Evolutionary conservation across 83 land plant genomes (phyloP), one percentile per base, ranked within the genome.

Genomic region (Larix sibirica): DNA sequence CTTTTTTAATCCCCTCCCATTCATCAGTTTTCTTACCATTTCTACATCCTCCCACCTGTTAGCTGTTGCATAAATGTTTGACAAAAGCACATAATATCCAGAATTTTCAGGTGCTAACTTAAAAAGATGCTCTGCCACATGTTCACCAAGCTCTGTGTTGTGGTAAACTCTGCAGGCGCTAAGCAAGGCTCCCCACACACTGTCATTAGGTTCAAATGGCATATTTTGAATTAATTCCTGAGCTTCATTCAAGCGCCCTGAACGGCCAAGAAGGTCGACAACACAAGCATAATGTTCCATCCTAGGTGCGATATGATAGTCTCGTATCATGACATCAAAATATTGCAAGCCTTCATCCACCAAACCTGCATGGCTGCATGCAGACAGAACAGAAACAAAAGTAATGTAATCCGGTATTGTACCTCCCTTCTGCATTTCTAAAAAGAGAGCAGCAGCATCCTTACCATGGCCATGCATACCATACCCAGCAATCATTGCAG

Each of bases 401-500:
- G 88, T 87, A 54, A 88, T 83, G 67, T 87, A 81, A 66, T 88
- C 90, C 3, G 90, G 90, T 47, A 62, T 21, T 8, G 81, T 33
- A 54, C 88, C 90, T 21, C 61, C 82, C 1, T 65, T 69, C 36
- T 42, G 83, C 89, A 89, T 87, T 62, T 77, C 65, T 13, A 62
- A 56, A 62, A 89, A 89, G 10, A 89, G 84, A 2, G 62, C 65
- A 6, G 82, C 81, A 33, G 91, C 89, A 56, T 82, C 85, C 63
- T 42, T 70, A 50, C 89, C 88, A 59, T 80, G 70, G n/a, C 89
- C 89, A 82, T 59, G 82, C 81, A 66, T 63, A 60, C 88, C 91
- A 87, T 89, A 86, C 16, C 88, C 89, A 58, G 89, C 81, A 24
- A 89, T 87, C 89, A 89, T 79, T 75, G 89, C 88, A 26, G 91